Base-by-base conservation (phyloP, 768 basidiomycete species). In the Boletus speciosus region DNA sequence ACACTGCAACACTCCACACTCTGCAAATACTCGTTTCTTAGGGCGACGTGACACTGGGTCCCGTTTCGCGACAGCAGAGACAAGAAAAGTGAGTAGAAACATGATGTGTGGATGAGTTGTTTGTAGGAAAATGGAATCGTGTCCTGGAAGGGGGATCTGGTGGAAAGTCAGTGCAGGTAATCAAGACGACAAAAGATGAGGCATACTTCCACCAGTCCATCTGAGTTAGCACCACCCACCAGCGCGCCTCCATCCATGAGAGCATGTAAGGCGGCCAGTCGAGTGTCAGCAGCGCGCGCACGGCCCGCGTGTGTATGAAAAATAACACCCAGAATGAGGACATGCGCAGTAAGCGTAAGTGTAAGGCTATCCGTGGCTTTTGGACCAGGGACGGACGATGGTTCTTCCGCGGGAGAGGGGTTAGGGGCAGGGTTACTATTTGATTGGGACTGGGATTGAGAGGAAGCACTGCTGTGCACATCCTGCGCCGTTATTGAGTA, bases 31-130 rank as follows among this genome's bases (percentile, higher is more conserved):
- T 44, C 81, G 83, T 54, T 85, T 78, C 72, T 85, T 88, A 4
- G 90, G 89, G 49, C 81, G 85, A 25, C 86, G 76, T 38, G 88
- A 90, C 0, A 86, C 81, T 0, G 84, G 79, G 61, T 92, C 88
- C 14, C 86, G 80, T 61, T 89, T 88, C 0, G 85, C 80, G 1
- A 81, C 73, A 5, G 80, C 78, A 59, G 82, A 86, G 38, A 89
- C 71, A 5, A 90, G 78, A 65, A 85, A 90, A 0, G 81, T 83
- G 5, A 90, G 74, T 12, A 81, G 66, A 57, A 82, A 85, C 0
- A 90, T 60, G 2, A 85, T 68, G 5, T 84, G 79, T 0, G 89
- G 88, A 59, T 89, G 87, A 7, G 88, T 89, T 3, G 78, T 76
- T 39, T 81, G 81, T 6, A 90, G 62, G 42, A 73, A 67, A 0